Evolutionary conservation across 176 grass and related monocot genomes (phyloP).

Genomic region (Pharus latifolius): DNA sequence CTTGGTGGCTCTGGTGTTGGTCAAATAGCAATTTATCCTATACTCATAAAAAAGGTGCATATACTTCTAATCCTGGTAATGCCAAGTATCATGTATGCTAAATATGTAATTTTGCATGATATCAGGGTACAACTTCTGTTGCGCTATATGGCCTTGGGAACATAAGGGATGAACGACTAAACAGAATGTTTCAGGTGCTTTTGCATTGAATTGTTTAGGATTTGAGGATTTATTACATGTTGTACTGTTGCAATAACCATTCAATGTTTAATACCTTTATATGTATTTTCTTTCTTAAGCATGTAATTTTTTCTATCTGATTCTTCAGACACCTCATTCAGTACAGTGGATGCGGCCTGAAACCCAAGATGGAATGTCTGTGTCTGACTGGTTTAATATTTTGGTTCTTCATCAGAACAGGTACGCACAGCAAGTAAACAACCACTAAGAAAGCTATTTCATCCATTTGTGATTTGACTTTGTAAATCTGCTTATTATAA

Average conservation of each 20-base stretch:
- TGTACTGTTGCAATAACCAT: neutral
- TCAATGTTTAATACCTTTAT: neutral
- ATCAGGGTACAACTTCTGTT: slow-evolving; percentile 72
- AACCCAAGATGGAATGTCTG: slow-evolving; percentile 54
- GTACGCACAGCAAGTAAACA: slow-evolving; percentile 14
- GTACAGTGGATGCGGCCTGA: slow-evolving; percentile 91
- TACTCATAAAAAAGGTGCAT: slow-evolving; percentile 77
- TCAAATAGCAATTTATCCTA: slow-evolving; percentile 69
- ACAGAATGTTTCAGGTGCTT: slow-evolving; percentile 94
- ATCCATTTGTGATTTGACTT: neutral
- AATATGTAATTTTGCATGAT: neutral
- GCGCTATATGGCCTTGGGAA: slow-evolving; percentile 92
- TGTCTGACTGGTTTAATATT: slow-evolving; percentile 92
- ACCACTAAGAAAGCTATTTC: neutral
- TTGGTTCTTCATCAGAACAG: slow-evolving; percentile 98
- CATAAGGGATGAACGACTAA: slow-evolving; percentile 92
- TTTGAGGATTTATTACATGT: neutral
- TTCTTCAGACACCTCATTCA: slow-evolving; percentile 78
- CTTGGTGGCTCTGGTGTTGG: slow-evolving; percentile 86
- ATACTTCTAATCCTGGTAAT: neutral
- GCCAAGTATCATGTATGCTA: neutral
- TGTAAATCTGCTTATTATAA: neutral
- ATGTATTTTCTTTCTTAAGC: neutral
- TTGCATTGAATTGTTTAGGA: neutral
- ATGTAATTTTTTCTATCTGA: slow-evolving; percentile 10